Evolutionary conservation across 805 yeast species (phyloP).

Genomic region (Wickerhamiella nectarea): DNA sequence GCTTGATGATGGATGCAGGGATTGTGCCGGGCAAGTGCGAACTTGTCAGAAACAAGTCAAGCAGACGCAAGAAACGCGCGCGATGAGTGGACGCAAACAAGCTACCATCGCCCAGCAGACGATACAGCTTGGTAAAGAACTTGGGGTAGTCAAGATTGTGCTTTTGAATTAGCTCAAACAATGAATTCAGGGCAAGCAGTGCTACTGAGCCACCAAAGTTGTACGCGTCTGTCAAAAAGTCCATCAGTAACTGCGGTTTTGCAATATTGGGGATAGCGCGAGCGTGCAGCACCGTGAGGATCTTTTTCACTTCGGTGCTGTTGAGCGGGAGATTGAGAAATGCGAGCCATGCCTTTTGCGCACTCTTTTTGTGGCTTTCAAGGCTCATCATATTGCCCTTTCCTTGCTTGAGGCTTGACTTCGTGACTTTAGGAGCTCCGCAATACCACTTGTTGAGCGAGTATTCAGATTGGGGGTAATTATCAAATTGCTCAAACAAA

Average conservation of each 20-base stretch:
- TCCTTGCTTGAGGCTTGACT: constrained; percentile 24
- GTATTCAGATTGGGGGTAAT: constrained; percentile 18
- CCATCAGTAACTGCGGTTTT: constrained; percentile 78
- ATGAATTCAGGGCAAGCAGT: constrained; percentile 71
- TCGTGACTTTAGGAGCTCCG: constrained; percentile 16
- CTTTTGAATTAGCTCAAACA: constrained; percentile 69
- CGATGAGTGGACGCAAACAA: constrained; percentile 67
- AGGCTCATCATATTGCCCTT: constrained; percentile 26
- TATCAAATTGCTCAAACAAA: constrained; percentile 13
- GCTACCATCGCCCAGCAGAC: constrained; percentile 53
- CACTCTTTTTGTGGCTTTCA: constrained; percentile 35
- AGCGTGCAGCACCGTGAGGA: constrained; percentile 62
- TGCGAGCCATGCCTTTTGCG: constrained; percentile 37
- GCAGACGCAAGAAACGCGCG: constrained; percentile 73
- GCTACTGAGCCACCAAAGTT: constrained; percentile 49
- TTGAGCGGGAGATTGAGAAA: constrained; percentile 37
- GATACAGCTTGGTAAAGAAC: constrained; percentile 70
- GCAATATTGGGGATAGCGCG: constrained; percentile 68
- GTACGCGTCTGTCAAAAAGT: constrained; percentile 80
- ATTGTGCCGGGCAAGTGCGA: constrained; percentile 74
- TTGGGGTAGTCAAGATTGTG: constrained; percentile 85
- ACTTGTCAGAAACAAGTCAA: constrained; percentile 74
- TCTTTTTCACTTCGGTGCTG: constrained; percentile 48
- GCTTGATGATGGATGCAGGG: constrained; percentile 81
- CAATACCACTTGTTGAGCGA: constrained; percentile 15